Evolutionary conservation across 2,329 filamentous ascomycete genomes (phyloP).

Genomic region (Chlorencoelia australis): DNA sequence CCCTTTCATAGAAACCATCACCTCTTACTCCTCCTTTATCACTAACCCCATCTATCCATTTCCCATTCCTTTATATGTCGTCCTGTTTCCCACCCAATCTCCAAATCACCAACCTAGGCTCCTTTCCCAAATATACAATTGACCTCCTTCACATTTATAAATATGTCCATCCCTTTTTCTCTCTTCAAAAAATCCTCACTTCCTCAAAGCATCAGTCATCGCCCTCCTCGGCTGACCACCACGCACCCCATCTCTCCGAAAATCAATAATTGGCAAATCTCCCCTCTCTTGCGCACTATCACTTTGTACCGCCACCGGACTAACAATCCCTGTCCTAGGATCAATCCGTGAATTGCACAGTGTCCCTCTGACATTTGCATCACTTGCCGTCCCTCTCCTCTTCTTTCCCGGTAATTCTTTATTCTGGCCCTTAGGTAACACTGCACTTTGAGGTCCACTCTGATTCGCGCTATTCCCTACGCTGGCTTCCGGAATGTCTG

Average conservation of each 20-base stretch:
- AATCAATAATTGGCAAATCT: slow-evolving; percentile 18
- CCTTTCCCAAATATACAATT: too few relatives aligned
- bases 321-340: slow-evolving; percentile 25
- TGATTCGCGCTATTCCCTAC: slow-evolving; percentile 10
- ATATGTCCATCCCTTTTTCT: too few relatives aligned
- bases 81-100: too few relatives aligned
- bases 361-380: not conserved
- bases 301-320: slow-evolving; percentile 22
- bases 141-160: too few relatives aligned
- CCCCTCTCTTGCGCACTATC: slow-evolving; percentile 19
- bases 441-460: too few relatives aligned
- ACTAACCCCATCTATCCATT: too few relatives aligned
- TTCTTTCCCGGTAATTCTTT: slow-evolving; percentile 2
- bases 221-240: not conserved
- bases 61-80: too few relatives aligned
- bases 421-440: too few relatives aligned
- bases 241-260: not conserved
- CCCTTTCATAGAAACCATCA: too few relatives aligned
- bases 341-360: slow-evolving; percentile 17
- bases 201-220: not conserved
- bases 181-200: not conserved
- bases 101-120: too few relatives aligned
- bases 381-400: slow-evolving; percentile 1
- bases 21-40: too few relatives aligned
- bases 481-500: slow-evolving; percentile 33